Base-by-base conservation (phyloP, 768 basidiomycete genomes). In the Strobilomyces dryophilus region DNA sequence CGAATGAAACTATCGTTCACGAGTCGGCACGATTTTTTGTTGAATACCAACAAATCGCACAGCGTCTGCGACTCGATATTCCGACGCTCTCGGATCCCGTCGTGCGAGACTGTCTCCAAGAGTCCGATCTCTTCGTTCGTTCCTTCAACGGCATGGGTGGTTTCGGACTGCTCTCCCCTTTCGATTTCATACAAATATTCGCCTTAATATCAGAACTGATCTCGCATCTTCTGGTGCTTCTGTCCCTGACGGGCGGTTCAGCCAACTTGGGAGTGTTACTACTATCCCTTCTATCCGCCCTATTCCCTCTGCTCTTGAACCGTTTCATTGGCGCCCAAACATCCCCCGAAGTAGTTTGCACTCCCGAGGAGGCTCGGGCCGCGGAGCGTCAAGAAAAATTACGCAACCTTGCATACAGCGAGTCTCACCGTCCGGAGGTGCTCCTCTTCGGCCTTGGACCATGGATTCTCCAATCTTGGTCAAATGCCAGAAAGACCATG, bases 391-490 rank as follows among this genome's bases (percentile, higher is more conserved):
- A 87, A 62, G 89, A 92, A 62, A 80, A 78, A 40, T 80, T 92
- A 77, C 82, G 87, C 8, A 81, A 78, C 61, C 72, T 93, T 36
- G 91, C 84, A 0, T 82, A 87, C 66, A 87, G 82, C 62, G 90
- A 90, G 36, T 63, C 72, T 0, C 83, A 89, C 66, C 84, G 89
- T n/a, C 83, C 86, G 15, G 92, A 95, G 66, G 79, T 94, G 31
- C 75, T 85, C 32, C 74, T 94, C 4, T 95, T 92, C 66, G 89
- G 89, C 5, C 76, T 95, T 15, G 85, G 83, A 11, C 85, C 89
- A 36, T 95, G 92, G 92, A 85, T 94, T 49, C 71, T 94, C 53
- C 76, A 80, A 51, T 81, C 82, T 8, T 95, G 92, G 92, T 77
- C 84, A 5, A 74, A 70, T 31, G 81, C 89, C 4, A 74, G 84